phyloP scores from a whole-genome alignment of 345 rosid genomes.

The Salix dunnii region DNA sequence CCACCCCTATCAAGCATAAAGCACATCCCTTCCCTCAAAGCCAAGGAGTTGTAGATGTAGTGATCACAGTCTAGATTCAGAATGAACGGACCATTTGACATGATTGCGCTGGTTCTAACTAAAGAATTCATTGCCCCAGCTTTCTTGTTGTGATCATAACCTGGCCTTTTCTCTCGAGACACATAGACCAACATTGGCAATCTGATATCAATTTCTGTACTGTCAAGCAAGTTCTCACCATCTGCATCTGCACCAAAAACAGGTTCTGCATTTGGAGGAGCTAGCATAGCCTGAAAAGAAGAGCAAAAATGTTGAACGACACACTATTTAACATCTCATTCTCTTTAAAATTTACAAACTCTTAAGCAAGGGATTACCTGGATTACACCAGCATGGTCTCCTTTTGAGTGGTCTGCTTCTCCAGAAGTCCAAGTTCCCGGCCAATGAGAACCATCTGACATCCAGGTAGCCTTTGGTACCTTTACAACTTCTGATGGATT shows the following conservation, averaged over 20 bases:
- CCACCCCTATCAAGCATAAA: conserved; percentile 39
- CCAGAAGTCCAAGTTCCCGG: conserved; percentile 82
- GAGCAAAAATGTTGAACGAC: conserved; percentile 1
- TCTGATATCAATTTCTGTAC: conserved; percentile 26
- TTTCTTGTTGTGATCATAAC: conserved; percentile 35
- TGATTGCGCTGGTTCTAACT: conserved; percentile 34
- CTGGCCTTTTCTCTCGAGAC: conserved; percentile 31
- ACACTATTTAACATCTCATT: neutral
- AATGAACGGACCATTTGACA: conserved; percentile 35
- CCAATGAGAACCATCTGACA: conserved; percentile 87
- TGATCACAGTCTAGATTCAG: conserved; percentile 34
- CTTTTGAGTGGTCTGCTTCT: conserved; percentile 56
- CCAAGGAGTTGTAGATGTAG: conserved; percentile 32
- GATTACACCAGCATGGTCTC: conserved; percentile 78
- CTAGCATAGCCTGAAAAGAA: conserved; percentile 61
- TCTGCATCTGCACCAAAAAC: conserved; percentile 33
- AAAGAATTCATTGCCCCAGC: conserved; percentile 38
- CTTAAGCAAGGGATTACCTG: conserved; percentile 43
- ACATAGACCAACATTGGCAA: conserved; percentile 32
- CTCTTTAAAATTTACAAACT: neutral
- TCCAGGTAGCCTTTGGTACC: conserved; percentile 70
- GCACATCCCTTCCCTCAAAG: conserved; percentile 35
- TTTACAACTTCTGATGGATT: conserved; percentile 37
- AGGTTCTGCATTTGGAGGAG: conserved; percentile 72
- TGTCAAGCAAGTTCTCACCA: conserved; percentile 27